Base-by-base conservation (phyloP, 495 filamentous ascomycete species). In the Aspergillus sclerotioniger region DNA sequence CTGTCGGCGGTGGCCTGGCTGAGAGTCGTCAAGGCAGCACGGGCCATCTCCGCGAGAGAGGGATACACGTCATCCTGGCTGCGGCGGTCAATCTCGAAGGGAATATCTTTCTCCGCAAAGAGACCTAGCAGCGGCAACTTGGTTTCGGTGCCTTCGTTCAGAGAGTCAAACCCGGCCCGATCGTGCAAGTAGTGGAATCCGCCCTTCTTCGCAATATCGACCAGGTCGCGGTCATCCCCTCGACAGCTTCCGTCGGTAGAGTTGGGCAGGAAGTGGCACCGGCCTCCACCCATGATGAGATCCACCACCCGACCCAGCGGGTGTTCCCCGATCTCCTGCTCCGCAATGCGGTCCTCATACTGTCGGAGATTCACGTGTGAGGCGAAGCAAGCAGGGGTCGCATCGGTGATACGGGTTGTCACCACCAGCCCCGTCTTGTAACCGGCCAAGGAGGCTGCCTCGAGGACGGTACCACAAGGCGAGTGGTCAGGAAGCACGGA, bases 381-480 rank as follows among this genome's bases (percentile, higher is more conserved):
- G 0, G 91, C 92, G 68, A 97, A 98, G 71, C 90, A 95, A 3
- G 94, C 94, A 0, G 94, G 94, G n/a, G 94, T 98, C 10, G 94
- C 94, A 75, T 98, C 94, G 3, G 94, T 98, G 62, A 98, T 86
- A 41, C 94, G 82, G 0, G 94, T 98, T 2, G 94, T 98, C 17
- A 98, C 94, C 8, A 98, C 94, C 65, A 98, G 69, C 8, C 95
- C 94, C 1, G 94, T 98, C 73, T 86, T 87, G 62, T 96, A 97
- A 1, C 94, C 94, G 1, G 87, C 88, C 66, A 86, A 80, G 73
- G 96, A 92, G 51, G 94, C 94, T 0, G 94, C 94, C 76, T 98
- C 94, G 21, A 98, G 82, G 3, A 98, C 90, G 2, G 91, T 96
- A 3, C 93, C 95, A 67, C 94, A 98, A 1, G 94, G 91, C 3